Conservation (phyloP, 441 rosid species). For the Adansonia grandidieri region DNA sequence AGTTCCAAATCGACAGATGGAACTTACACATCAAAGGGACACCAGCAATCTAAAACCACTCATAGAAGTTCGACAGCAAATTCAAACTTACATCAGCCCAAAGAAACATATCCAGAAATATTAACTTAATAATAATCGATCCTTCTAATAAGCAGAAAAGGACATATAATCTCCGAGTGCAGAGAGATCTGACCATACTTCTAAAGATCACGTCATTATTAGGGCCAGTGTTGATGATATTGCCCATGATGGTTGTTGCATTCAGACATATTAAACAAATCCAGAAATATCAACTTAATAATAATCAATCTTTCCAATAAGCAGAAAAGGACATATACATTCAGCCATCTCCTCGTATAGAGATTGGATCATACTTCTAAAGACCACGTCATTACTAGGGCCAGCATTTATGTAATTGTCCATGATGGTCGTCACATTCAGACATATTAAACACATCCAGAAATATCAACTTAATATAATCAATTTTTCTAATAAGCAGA, state of each 20-base stretch:
- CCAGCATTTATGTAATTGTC: not conserved
- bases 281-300: not conserved
- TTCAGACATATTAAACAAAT: not conserved
- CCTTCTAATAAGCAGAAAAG: not conserved
- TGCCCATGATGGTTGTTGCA: too few species aligned
- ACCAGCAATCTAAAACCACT: not conserved
- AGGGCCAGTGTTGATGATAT: too few species aligned
- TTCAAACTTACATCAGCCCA: not conserved
- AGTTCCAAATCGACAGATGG: not conserved
- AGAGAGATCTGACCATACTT: too few species aligned
- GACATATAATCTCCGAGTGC: too few species aligned
- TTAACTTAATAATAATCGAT: not conserved
- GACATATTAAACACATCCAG: not conserved
- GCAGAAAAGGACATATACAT: not conserved
- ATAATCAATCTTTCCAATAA: not conserved
- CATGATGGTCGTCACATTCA: not conserved
- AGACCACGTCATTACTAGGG: not conserved
- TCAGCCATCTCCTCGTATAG: not conserved
- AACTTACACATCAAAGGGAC: conserved; percentile 4
- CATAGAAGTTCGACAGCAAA: not conserved
- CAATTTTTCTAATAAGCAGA: too few species aligned
- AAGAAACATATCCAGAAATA: not conserved
- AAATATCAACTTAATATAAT: too few species aligned
- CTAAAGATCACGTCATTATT: too few species aligned
- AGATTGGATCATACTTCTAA: not conserved